These are phyloP conservation scores for Amaranthus cruentus DNA, from an alignment of 148 eudicot genomes.

Conservation along the genomic window DNA sequence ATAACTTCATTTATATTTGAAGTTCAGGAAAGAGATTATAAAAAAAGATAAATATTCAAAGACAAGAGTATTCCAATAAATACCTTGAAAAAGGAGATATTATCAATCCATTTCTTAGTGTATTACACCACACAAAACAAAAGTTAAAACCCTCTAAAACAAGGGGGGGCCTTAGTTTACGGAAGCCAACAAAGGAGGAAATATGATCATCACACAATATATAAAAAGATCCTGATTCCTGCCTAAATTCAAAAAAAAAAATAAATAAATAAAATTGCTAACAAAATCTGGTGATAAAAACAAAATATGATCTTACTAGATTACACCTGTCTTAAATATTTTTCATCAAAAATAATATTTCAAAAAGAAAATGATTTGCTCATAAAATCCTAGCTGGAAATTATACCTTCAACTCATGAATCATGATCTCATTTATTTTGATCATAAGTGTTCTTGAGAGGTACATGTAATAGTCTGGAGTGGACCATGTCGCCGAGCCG, in stretches of 20 bases:
- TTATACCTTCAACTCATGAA: too few species aligned
- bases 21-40: too few species aligned
- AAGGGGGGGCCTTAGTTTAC: background rate
- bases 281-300: constrained; percentile 7
- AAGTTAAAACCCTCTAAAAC: background rate
- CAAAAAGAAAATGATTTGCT: constrained; percentile 12
- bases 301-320: constrained; percentile 13
- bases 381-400: background rate
- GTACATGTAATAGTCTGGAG: too few species aligned
- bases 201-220: constrained; percentile 9
- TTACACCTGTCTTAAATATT: constrained; percentile 16
- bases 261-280: background rate
- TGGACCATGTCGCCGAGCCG: too few species aligned
- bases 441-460: too few species aligned
- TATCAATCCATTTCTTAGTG: background rate
- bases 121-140: background rate
- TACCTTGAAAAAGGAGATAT: background rate
- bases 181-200: background rate
- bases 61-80: background rate
- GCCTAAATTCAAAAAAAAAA: background rate
- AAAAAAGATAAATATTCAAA: too few species aligned
- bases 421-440: too few species aligned
- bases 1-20: too few species aligned
- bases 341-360: background rate
- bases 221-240: background rate